Base-by-base conservation (phyloP, 2,329 filamentous ascomycete species). In the Ceratocystis destructans region DNA sequence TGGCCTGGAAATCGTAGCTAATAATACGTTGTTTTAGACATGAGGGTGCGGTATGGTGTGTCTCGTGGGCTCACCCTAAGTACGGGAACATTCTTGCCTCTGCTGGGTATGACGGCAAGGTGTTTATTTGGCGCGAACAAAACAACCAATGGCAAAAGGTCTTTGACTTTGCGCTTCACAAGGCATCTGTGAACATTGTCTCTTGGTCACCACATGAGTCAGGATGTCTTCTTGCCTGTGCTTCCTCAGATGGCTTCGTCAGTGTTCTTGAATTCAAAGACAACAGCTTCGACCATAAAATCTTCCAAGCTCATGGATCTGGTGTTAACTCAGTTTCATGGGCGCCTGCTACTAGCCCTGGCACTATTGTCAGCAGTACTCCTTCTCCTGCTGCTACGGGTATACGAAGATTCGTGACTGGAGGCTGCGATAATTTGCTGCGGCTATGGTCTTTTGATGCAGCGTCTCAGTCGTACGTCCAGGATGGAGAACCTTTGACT, bases 71-170 rank as follows among this genome's bases (percentile, higher is more conserved):
- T 62, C 94, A 99, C 74, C 94, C 94, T 69, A 97, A 99, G 76
- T 97, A 95, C 77, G 94, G 94, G 79, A 96, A 93, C 76, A 96
- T 99, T 74, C 87, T 99, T 69, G 94, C 94, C 66, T 96, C 90
- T 69, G 90, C 91, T 64, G 90, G 89, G 70, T 99, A 96, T 79
- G 94, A 99, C 77, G 94, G 93, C 77, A 96, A 96, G 77, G 93
- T 99, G 70, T 86, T 97, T 76, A 96, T 99, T 81, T 99, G 93
- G 91, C 90, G 92, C 76, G 94, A 99, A 78, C 87, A 92, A 76
- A 80, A 77, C 71, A 83, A 80, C 71, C 79, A 83, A 72, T 91
- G 88, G 88, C 88, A 91, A 73, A 87, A 88, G 74, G 90, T 96
- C 76, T 96, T 94, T 79, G 90, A 96, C 73, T 96, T 95, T 74